Evolutionary conservation across 768 basidiomycete species (phyloP).

Genomic region (Phaeotremella fagi): DNA sequence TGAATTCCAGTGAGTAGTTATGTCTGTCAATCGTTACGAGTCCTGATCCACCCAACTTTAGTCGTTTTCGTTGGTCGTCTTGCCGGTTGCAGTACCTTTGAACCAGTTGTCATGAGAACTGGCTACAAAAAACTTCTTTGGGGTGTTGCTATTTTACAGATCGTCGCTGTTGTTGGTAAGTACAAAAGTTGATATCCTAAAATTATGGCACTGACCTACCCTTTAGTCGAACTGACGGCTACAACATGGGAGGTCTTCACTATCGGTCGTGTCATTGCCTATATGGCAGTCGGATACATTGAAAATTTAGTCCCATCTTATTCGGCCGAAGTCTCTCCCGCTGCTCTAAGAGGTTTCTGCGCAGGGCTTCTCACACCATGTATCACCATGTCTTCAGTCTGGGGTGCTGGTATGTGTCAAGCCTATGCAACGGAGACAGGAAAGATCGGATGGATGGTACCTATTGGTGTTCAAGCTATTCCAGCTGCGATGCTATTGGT

Average conservation of each 20-base stretch:
- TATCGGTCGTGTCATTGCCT: slow-evolving; percentile 20
- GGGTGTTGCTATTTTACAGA: slow-evolving; percentile 8
- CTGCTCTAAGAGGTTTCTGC: slow-evolving; percentile 17
- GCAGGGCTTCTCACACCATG: slow-evolving; percentile 11
- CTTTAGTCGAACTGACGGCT: neutral
- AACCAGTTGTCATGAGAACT: slow-evolving; percentile 14
- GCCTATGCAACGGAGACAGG: slow-evolving; percentile 17
- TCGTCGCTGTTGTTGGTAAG: slow-evolving; percentile 18
- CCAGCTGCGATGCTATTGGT: slow-evolving; percentile 20
- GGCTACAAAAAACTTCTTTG: slow-evolving; percentile 15
- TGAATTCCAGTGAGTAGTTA: slow-evolving; percentile 22
- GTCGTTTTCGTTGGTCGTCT: slow-evolving; percentile 16
- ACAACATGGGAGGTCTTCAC: slow-evolving; percentile 14
- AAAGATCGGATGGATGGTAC: slow-evolving; percentile 18
- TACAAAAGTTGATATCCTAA: neutral
- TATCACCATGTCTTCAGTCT: slow-evolving; percentile 1
- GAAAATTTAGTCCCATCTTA: slow-evolving; percentile 23
- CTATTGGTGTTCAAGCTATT: slow-evolving; percentile 38
- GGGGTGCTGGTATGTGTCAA: slow-evolving; percentile 14
- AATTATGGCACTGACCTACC: slow-evolving; percentile 12
- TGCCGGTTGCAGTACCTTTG: slow-evolving; percentile 9
- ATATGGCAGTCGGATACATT: slow-evolving; percentile 18
- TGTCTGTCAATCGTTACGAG: neutral
- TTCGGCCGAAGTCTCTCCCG: slow-evolving; percentile 19
- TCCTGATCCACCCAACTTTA: neutral